Base-by-base conservation (phyloP, 768 basidiomycete species). In the Tubosaeta sp. region DNA sequence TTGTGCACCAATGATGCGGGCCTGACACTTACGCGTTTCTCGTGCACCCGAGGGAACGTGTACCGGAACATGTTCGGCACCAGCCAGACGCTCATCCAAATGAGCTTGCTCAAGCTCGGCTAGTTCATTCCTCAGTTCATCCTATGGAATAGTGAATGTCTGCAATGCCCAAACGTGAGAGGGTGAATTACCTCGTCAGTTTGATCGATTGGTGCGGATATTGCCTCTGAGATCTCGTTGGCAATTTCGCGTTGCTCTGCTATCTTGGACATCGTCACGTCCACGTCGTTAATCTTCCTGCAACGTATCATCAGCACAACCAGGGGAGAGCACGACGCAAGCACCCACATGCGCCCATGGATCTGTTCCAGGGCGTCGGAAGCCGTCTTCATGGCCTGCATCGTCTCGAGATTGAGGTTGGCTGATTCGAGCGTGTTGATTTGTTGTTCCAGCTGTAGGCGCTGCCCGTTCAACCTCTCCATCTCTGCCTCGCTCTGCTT, bases 381-480 rank as follows among this genome's bases (percentile, higher is more conserved):
- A 34, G 90, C 95, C 70, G 89, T 88, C 87, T 94, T 97, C 91
- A 99, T 97, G 26, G 90, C 94, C 19, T 82, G 76, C 89, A 99
- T 92, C 13, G 94, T 97, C 78, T 97, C 94, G 64, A 89, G 86
- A 69, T 99, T 98, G 71, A 98, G 80, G 74, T 97, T 98, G 41
- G 97, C 97, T 14, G 90, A 91, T 71, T 98, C 97, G 42, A 98
- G 81, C 17, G 95, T 95, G 72, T 95, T 95, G 53, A 98, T 87
- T 74, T 98, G 95, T 70, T 90, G 86, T 74, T 97, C 95, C 29
- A 99, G 80, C 63, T 97, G 95, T 67, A 97, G 70, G 58, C 91
- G 82, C 48, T 87, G 88, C 12, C 90, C 91, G 43, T 84, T 81
- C 58, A 98, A 74, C 60, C 86, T 79, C 57, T 97, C 92, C 54